Evolutionary conservation across 2,329 filamentous ascomycete genomes (phyloP).

Genomic region (Ambrosiella beaveri): DNA sequence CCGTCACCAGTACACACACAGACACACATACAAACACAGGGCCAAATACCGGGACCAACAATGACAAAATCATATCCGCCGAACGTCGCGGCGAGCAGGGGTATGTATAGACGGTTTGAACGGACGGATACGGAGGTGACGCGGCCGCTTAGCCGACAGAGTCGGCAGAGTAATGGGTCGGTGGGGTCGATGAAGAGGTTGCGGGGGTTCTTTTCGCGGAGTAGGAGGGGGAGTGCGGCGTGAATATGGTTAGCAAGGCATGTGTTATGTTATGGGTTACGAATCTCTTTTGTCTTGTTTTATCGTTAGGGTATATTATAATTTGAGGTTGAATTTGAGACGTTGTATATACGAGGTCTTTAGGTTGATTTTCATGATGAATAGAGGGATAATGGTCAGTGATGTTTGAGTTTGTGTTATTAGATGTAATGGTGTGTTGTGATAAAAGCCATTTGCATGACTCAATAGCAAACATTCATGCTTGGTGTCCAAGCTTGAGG

Average conservation of each 20-base stretch:
- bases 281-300: not conserved
- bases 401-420: too few species aligned
- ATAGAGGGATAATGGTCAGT: too few species aligned
- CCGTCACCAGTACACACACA: too few species aligned
- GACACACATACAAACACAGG: too few species aligned
- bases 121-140: not conserved
- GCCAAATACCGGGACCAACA: not conserved
- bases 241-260: not conserved
- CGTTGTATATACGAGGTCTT: too few species aligned
- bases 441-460: too few species aligned
- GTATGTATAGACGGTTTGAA: not conserved
- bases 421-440: too few species aligned
- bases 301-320: not conserved
- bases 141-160: constrained; percentile 1
- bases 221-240: not conserved
- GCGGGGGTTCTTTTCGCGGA: constrained; percentile 1
- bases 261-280: not conserved
- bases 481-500: too few species aligned
- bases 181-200: not conserved
- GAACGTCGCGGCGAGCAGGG: not conserved
- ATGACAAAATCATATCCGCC: not conserved
- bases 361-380: too few species aligned
- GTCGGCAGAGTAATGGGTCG: constrained; percentile 1
- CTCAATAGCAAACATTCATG: too few species aligned
- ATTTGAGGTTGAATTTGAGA: not conserved